Conservation (phyloP, 805 yeast genomes). For the Candida xiaguanensis region DNA sequence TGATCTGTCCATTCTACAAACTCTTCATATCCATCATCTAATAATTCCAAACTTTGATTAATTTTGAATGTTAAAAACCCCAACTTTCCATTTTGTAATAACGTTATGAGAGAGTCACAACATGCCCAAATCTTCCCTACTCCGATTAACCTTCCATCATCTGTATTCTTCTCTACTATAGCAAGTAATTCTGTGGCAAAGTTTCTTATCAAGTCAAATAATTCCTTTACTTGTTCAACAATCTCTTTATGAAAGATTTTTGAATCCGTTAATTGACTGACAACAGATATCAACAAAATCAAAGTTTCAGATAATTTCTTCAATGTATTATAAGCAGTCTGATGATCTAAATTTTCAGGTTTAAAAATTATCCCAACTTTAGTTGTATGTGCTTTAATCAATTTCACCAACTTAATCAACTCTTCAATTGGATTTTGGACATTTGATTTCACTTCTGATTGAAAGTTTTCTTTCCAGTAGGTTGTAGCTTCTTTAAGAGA, state of each 20-base stretch:
- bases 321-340: slow-evolving; percentile 51
- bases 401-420: slow-evolving; percentile 51
- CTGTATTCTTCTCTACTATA: slow-evolving; percentile 9
- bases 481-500: slow-evolving; percentile 29
- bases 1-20: slow-evolving; percentile 65
- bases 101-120: slow-evolving; percentile 47
- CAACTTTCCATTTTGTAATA: slow-evolving; percentile 47
- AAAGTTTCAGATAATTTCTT: slow-evolving; percentile 43
- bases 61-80: slow-evolving; percentile 50
- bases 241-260: slow-evolving; percentile 18
- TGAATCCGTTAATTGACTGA: slow-evolving; percentile 30
- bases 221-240: slow-evolving; percentile 8
- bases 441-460: no score
- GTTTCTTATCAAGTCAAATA: slow-evolving; percentile 7
- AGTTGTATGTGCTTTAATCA: slow-evolving; percentile 73
- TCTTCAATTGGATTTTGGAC: slow-evolving; percentile 53
- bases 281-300: slow-evolving; percentile 44
- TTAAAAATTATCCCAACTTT: slow-evolving; percentile 70
- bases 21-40: slow-evolving; percentile 59
- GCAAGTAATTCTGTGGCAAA: slow-evolving; percentile 14
- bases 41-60: slow-evolving; percentile 41
- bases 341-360: slow-evolving; percentile 48
- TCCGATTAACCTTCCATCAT: slow-evolving; percentile 46
- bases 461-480: slow-evolving; percentile 22
- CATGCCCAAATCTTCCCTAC: slow-evolving; percentile 72